These are phyloP conservation scores for Metarhizium humberi DNA, from an alignment of 2,329 filamentous ascomycete species.

Conservation along the genomic window DNA sequence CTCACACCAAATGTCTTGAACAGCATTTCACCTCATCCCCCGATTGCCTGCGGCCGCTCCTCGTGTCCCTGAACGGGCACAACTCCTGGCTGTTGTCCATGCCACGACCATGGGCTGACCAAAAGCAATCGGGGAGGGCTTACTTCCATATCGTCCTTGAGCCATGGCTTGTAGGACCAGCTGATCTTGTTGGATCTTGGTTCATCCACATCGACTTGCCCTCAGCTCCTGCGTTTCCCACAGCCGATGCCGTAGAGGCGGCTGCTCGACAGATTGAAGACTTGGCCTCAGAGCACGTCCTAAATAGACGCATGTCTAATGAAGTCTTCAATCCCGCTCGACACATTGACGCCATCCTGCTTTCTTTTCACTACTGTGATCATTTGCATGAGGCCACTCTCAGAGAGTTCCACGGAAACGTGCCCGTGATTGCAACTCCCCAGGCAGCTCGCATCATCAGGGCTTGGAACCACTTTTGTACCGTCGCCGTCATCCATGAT, in stretches of 20 bases:
- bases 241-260: constrained; percentile 5
- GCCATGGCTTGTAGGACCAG: constrained; percentile 22
- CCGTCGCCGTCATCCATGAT: constrained; percentile 4
- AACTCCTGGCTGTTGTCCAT: constrained; percentile 25
- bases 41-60: constrained; percentile 14
- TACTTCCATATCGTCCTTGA: constrained; percentile 24
- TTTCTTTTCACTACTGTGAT: constrained; percentile 7
- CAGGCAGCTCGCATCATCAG: constrained; percentile 7
- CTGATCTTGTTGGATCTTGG: constrained; percentile 11
- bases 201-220: constrained; percentile 12
- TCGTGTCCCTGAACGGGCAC: constrained; percentile 24
- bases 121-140: constrained; percentile 9
- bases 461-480: constrained; percentile 8
- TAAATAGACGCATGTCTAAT: constrained; percentile 7
- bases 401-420: constrained; percentile 4
- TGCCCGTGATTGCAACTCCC: constrained; percentile 7
- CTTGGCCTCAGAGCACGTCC: constrained; percentile 5
- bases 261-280: constrained; percentile 8
- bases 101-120: constrained; percentile 17
- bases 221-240: constrained; percentile 5
- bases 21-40: constrained; percentile 7
- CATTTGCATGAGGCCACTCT: constrained; percentile 8
- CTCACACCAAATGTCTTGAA: constrained; percentile 9
- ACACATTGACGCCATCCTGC: constrained; percentile 7
- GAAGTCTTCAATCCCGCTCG: constrained; percentile 8